phyloP scores from a whole-genome alignment of 495 filamentous ascomycete genomes.

The Hypoxylon fuscum region DNA sequence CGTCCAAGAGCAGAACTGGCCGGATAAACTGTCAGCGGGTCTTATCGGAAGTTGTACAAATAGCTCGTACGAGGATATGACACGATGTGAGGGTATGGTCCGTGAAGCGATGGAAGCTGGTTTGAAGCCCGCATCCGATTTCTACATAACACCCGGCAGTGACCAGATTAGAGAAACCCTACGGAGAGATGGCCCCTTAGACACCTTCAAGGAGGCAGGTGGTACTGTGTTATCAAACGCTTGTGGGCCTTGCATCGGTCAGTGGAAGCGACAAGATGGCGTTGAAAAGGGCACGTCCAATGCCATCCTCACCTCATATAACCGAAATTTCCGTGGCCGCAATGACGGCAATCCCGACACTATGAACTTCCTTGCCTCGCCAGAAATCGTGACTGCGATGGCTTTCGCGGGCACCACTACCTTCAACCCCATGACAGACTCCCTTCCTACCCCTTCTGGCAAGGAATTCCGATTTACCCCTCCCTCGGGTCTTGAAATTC shows the following conservation, averaged over 20 bases:
- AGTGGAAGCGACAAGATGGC: conserved; percentile 92
- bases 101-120: conserved; percentile 89
- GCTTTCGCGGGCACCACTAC: conserved; percentile 90
- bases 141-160: conserved; percentile 95
- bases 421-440: conserved; percentile 95
- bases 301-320: conserved; percentile 96
- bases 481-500: conserved; percentile 80
- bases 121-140: conserved; percentile 84
- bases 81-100: conserved; percentile 87
- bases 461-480: conserved; percentile 85
- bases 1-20: conserved; percentile 87
- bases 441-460: conserved; percentile 81
- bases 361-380: conserved; percentile 98
- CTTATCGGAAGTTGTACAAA: conserved; percentile 98
- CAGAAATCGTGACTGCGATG: conserved; percentile 96
- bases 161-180: conserved; percentile 97
- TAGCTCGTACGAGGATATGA: conserved; percentile 98
- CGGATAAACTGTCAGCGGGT: conserved; percentile 86
- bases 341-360: conserved; percentile 96
- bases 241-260: conserved; percentile 94
- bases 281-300: conserved; percentile 85
- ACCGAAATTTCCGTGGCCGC: conserved; percentile 96
- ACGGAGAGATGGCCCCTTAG: conserved; percentile 82
- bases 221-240: conserved; percentile 93
- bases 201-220: conserved; percentile 87